These are phyloP conservation scores for Colletotrichum sp. DNA, from an alignment of 2,329 filamentous ascomycete genomes.

Conservation along the genomic window DNA sequence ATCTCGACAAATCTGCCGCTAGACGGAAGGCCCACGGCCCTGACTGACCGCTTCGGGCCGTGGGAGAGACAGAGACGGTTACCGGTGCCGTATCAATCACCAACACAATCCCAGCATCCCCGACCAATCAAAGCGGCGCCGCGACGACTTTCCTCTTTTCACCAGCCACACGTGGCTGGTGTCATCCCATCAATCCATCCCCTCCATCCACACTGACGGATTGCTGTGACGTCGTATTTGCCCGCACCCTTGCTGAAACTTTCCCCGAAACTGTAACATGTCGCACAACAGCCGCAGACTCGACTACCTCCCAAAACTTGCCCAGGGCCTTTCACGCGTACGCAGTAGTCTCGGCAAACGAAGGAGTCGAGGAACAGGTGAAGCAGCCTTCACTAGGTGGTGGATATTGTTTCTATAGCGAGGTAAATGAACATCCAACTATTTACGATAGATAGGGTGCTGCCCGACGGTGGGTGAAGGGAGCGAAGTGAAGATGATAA, in stretches of 20 bases:
- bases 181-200: neutral
- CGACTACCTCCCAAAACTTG: neutral
- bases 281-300: slow-evolving; percentile 13
- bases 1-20: neutral
- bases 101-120: neutral
- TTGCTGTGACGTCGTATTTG: neutral
- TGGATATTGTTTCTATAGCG: slow-evolving; percentile 7
- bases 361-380: neutral
- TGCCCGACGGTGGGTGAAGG: neutral
- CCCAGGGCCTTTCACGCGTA: neutral
- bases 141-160: neutral
- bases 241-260: slow-evolving; percentile 10
- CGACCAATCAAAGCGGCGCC: neutral
- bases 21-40: neutral
- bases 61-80: neutral
- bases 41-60: neutral
- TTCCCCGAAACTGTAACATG: slow-evolving; percentile 10
- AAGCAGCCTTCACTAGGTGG: neutral
- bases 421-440: slow-evolving; percentile 9
- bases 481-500: neutral
- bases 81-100: neutral
- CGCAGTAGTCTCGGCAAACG: neutral
- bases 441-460: slow-evolving; percentile 6
- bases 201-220: neutral
- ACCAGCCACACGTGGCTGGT: slow-evolving; percentile 9